Conservation (phyloP, 192 early-diverging fungal species). For the Umbelopsis vinacea region DNA sequence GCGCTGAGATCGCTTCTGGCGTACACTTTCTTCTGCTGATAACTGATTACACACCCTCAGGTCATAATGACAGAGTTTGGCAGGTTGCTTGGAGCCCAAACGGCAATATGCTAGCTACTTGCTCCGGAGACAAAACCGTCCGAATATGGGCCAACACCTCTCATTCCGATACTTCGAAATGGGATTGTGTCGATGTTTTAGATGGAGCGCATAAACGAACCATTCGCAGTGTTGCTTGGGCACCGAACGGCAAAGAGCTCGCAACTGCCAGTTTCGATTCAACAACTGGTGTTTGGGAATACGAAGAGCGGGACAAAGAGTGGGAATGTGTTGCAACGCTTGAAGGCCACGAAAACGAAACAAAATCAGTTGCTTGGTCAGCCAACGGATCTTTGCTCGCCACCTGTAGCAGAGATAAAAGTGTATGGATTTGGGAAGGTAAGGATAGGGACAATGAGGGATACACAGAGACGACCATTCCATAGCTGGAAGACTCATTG, state of each 20-base stretch:
- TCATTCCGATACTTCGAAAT: conserved; percentile 49
- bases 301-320: conserved; percentile 54
- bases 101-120: conserved; percentile 75
- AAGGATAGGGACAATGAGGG: neutral
- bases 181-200: conserved; percentile 74
- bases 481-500: neutral
- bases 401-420: conserved; percentile 95
- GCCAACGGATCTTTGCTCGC: conserved; percentile 81
- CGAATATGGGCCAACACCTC: conserved; percentile 76
- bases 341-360: conserved; percentile 99
- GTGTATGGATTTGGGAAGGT: conserved; percentile 99
- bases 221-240: conserved; percentile 86
- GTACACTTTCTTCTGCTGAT: neutral
- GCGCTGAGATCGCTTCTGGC: neutral
- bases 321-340: conserved; percentile 93
- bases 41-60: conserved; percentile 33
- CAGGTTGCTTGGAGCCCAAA: conserved; percentile 84
- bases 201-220: conserved; percentile 92
- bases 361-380: conserved; percentile 91
- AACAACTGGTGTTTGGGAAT: conserved; percentile 91
- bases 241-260: conserved; percentile 69
- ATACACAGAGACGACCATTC: neutral
- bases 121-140: conserved; percentile 87
- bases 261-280: conserved; percentile 95
- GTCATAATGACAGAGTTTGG: conserved; percentile 89